A percentile compares a stretch with the other conserved stretches of the same genome.
Evolutionary conservation across 2,329 filamentous ascomycete genomes (phyloP).

Genomic region (Ophiostoma sp.): DNA sequence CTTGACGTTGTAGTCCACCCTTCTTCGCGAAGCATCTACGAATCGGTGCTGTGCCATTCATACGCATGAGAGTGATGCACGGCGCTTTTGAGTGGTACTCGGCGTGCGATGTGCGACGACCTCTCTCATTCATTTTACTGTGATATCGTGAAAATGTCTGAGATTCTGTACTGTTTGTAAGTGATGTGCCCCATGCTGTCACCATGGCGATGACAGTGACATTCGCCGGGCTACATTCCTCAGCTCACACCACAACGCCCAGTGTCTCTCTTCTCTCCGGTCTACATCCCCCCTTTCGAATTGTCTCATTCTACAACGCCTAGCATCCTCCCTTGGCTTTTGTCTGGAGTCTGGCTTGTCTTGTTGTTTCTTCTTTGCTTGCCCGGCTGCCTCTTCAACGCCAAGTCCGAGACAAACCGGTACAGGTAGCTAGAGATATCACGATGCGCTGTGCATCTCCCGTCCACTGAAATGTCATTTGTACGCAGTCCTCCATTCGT

Average conservation of each 20-base stretch:
- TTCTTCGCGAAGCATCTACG: neutral
- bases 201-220: neutral
- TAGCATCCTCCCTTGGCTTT: no score
- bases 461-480: neutral
- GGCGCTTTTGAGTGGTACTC: neutral
- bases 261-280: neutral
- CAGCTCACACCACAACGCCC: neutral
- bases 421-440: neutral
- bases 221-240: slow-evolving; percentile 12
- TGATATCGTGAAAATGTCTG: neutral
- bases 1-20: neutral
- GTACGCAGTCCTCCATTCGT: neutral
- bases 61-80: neutral
- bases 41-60: neutral
- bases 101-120: neutral
- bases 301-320: slow-evolving; percentile 4
- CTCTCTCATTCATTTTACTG: neutral
- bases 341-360: neutral
- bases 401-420: slow-evolving; percentile 18
- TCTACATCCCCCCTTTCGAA: neutral
- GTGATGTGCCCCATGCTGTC: neutral
- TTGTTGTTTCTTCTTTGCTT: neutral
- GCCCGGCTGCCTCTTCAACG: slow-evolving; percentile 12
- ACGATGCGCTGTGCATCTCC: neutral
- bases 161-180: neutral